phyloP scores from a whole-genome alignment of 1,139 yeast genomes.

The Scheffersomyces titani region DNA sequence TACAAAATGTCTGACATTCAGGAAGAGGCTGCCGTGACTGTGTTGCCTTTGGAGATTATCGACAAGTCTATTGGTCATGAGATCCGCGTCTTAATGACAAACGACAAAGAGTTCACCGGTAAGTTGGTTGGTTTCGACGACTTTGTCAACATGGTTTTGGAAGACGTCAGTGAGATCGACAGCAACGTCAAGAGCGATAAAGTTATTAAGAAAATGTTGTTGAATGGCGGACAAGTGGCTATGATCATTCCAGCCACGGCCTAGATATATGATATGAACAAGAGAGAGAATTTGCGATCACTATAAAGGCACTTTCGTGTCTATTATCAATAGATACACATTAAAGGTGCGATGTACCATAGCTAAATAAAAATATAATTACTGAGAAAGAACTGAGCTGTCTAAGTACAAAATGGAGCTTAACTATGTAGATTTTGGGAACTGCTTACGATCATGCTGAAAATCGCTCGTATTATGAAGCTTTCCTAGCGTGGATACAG shows the following conservation, averaged over 20 bases:
- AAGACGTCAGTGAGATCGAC: constrained; percentile 67
- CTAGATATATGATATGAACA: background rate
- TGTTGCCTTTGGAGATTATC: constrained; percentile 80
- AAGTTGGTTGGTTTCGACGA: constrained; percentile 91
- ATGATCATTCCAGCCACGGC: constrained; percentile 47
- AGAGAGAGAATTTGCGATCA: constrained; percentile 1
- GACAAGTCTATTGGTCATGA: constrained; percentile 84
- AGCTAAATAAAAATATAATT: background rate
- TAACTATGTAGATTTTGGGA: background rate
- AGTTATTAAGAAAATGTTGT: constrained; percentile 64
- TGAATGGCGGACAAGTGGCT: constrained; percentile 87
- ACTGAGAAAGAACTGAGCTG: background rate
- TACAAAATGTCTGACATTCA: background rate
- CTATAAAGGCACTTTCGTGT: background rate
- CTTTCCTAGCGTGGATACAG: too few relatives aligned
- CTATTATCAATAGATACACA: background rate
- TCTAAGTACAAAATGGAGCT: background rate
- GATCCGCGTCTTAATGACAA: constrained; percentile 76
- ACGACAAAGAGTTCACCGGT: constrained; percentile 79
- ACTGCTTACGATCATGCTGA: too few relatives aligned
- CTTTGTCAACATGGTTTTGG: constrained; percentile 88
- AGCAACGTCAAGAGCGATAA: constrained; percentile 37
- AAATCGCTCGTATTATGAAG: too few relatives aligned
- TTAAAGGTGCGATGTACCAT: background rate
- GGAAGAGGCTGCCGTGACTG: constrained; percentile 14